Percentiles rank a stretch among this genome's conserved stretches.
Conservation (phyloP, 257 asterid species). For the Misopates orontium region DNA sequence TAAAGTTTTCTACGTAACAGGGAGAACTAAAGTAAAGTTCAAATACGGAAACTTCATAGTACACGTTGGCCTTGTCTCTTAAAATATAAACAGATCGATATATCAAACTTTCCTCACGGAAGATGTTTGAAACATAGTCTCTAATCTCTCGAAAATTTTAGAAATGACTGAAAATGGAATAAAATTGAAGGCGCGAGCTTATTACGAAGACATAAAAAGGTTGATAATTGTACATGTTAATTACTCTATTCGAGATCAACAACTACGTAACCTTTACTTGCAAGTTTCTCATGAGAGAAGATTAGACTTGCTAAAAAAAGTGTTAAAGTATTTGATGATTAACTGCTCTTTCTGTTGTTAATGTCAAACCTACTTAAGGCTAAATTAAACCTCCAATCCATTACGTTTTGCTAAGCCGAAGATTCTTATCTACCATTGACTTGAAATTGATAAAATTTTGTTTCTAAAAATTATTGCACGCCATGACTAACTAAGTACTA, state of each 20-base stretch:
- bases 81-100: too few relatives aligned
- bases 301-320: constrained; percentile 4
- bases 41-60: too few relatives aligned
- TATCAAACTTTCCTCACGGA: too few relatives aligned
- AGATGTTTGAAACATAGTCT: too few relatives aligned
- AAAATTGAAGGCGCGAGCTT: too few relatives aligned
- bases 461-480: neutral
- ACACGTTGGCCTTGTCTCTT: too few relatives aligned
- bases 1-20: too few relatives aligned
- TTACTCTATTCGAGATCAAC: neutral
- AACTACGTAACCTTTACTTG: neutral
- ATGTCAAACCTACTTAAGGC: constrained; percentile 19
- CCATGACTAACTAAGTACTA: neutral
- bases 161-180: too few relatives aligned
- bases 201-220: too few relatives aligned
- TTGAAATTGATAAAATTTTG: constrained; percentile 1
- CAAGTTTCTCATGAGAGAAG: neutral
- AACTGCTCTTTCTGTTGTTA: neutral
- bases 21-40: too few relatives aligned
- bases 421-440: constrained; percentile 18
- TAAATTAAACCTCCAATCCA: neutral
- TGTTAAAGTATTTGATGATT: neutral
- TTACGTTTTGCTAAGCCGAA: neutral
- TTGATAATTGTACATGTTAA: too few relatives aligned
- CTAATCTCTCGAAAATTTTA: too few relatives aligned